phyloP scores from a whole-genome alignment of 352 stramenopile species.

The Pythium brachiatum region DNA sequence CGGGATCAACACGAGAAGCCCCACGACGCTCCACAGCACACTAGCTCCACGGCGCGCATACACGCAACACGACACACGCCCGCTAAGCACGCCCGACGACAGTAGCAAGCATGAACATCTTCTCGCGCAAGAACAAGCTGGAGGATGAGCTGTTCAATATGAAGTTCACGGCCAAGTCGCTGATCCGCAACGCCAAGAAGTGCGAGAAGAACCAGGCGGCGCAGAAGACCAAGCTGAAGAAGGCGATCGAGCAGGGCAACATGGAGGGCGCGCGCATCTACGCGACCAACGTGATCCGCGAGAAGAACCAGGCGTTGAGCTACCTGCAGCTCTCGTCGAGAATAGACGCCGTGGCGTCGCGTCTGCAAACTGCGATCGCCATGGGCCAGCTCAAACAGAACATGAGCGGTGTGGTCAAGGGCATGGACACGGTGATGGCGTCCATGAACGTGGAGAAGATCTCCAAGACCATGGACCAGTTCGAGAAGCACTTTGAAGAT shows the following conservation, averaged over 20 bases:
- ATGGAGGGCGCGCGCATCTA: conserved; percentile 98
- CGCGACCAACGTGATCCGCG: conserved; percentile 88
- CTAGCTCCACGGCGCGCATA: not conserved
- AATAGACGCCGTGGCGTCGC: conserved; percentile 95
- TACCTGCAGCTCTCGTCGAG: conserved; percentile 94
- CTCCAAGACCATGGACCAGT: conserved; percentile 96
- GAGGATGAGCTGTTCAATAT: conserved; percentile 90
- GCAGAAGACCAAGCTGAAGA: conserved; percentile 96
- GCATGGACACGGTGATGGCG: conserved; percentile 96
- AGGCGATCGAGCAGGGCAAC: conserved; percentile 95
- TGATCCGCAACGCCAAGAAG: conserved; percentile 94
- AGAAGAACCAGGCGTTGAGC: conserved; percentile 91
- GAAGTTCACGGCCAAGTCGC: conserved; percentile 88
- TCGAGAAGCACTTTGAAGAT: conserved; percentile 99
- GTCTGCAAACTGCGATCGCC: conserved; percentile 96
- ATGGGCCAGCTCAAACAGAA: conserved; percentile 94
- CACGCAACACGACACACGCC: not conserved
- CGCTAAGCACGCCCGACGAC: not conserved
- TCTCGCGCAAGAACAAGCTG: conserved; percentile 81
- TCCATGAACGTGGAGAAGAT: conserved; percentile 99
- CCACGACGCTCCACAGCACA: not conserved
- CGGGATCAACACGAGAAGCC: not conserved
- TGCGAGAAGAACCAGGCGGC: conserved; percentile 97
- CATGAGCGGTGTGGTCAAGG: conserved; percentile 96
- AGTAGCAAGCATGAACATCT: conserved; percentile 66